These are phyloP conservation scores for Suillus bovinus DNA, from an alignment of 768 basidiomycete genomes.

Conservation along the genomic window DNA sequence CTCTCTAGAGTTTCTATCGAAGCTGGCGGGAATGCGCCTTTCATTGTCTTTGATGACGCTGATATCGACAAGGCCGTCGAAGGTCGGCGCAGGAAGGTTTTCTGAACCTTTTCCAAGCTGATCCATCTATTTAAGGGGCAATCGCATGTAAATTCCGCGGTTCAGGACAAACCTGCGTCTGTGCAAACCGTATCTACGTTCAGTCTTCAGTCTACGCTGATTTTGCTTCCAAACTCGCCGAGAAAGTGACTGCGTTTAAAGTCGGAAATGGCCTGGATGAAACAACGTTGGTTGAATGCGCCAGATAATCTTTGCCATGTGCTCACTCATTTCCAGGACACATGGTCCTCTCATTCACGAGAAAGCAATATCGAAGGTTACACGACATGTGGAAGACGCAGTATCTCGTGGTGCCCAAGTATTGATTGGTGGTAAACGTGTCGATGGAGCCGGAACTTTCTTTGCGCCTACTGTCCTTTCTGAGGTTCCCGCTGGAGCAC, in stretches of 20 bases:
- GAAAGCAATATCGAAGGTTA: constrained; percentile 84
- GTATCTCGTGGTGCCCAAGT: constrained; percentile 82
- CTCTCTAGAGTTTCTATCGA: constrained; percentile 64
- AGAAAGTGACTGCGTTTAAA: constrained; percentile 80
- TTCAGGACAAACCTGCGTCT: constrained; percentile 84
- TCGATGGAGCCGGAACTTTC: constrained; percentile 62
- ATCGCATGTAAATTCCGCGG: constrained; percentile 78
- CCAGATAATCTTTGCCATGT: background rate
- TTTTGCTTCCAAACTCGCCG: constrained; percentile 84
- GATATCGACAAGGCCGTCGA: constrained; percentile 91
- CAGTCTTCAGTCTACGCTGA: constrained; percentile 91
- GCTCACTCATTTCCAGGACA: constrained; percentile 52
- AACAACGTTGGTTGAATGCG: constrained; percentile 54
- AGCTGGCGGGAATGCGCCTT: constrained; percentile 93
- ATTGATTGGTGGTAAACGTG: constrained; percentile 81
- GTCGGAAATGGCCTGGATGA: constrained; percentile 86
- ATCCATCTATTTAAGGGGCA: constrained; percentile 46
- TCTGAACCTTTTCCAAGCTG: constrained; percentile 9
- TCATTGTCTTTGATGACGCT: constrained; percentile 97
- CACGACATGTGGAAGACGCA: constrained; percentile 86
- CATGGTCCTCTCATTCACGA: constrained; percentile 94
- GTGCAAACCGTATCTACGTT: constrained; percentile 91
- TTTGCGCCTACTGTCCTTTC: constrained; percentile 87
- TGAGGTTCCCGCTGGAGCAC: constrained; percentile 72
- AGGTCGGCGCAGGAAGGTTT: constrained; percentile 40